Base-by-base conservation (phyloP, 164 flowering plant genomes). In the Cinnamomum micranthum region DNA sequence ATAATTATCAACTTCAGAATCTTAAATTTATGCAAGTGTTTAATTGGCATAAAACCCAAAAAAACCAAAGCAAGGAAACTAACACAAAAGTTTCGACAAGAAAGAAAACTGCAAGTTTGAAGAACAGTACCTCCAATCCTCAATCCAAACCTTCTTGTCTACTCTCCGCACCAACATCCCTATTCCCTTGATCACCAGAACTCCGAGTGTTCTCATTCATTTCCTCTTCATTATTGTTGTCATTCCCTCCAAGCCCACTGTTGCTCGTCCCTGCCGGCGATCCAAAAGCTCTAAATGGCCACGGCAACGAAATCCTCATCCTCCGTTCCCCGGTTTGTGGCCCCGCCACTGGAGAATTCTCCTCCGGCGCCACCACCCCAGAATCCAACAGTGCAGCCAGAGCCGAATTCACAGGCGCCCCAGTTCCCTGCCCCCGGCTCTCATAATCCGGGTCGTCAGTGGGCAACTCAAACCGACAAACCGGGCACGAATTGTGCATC, bases 401-500 rank as follows among this genome's bases (percentile, higher is more conserved):
- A 50, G 74, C 74, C 17, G 66, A 50, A 50, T 27, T 69, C 35
- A 9, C 50, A 14, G 51, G 65, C 7, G 68, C 33, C 0, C 52
- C 58, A 12, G 50, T 50, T 17, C 64, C 79, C 60, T 47, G 69
- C 52, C 35, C 31, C 3, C 81, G 74, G 17, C 77, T 81, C 76
- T 91, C 96, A 65, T 93, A 93, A 71, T 91, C 96, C 0, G 80
- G 85, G 77, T 93, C 98, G 77, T 91, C 96, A 0, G 98, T 93
- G 0, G 98, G 98, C 82, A 93, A 75, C 85, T 93, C 96, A 71
- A 85, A 78, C 50, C 94, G 85, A 81, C 98, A 93, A 1, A 93
- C 96, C 0, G 98, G 98, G 69, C 98, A 93, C 22, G 96, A 91
- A 78, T 93, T 93, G 73, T 90, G 93, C 82, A 91, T 19, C 74